Base-by-base conservation (phyloP, 2,329 filamentous ascomycete species). In the Phaeosphaeriaceae sp. region DNA sequence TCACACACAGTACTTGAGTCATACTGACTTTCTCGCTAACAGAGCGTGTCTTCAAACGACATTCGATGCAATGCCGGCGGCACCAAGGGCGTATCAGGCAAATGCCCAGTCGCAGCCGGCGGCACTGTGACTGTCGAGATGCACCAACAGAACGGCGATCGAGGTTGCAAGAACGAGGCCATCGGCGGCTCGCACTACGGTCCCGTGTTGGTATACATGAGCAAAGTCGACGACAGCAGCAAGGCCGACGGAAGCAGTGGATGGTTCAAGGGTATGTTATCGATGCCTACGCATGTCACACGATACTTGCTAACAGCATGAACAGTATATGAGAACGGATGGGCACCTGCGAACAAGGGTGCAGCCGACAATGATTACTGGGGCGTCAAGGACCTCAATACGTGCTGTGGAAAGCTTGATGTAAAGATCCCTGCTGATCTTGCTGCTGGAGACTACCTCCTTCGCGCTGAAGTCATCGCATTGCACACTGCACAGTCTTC, bases 121-220 rank as follows among this genome's bases (percentile, higher is more conserved):
- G 63, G 54, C 11, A 67, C 62, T 5, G 61, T 73, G 5, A 68
- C 70, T 1, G 68, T 73, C 0, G 70, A 73, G 51, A 72, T 72
- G 70, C 68, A 71, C 44, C 66, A 68, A 59, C 70, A 73, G 62
- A 64, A 65, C 17, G 63, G 62, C 13, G 66, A 71, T 46, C 56
- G 70, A 11, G 58, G 41, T 42, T 71, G 68, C 56, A 62, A 79
- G 1, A 73, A 77, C 51, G 83, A 87, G 61, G 81, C 86, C 42
- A 85, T 88, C 75, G 85, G 86, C 56, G 70, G 81, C 1, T 80
- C 78, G 31, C 85, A 87, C 73, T 79, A 83, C 61, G 84, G 84
- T 2, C 84, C 84, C 22, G 83, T 82, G 1, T 69, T 85, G 57
- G 83, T 83, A 0, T 86, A 86, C 63, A 77, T 86, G 54, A 84